Conservation (phyloP, 2,329 filamentous ascomycete genomes). For the Orbilia ellipsospora region DNA sequence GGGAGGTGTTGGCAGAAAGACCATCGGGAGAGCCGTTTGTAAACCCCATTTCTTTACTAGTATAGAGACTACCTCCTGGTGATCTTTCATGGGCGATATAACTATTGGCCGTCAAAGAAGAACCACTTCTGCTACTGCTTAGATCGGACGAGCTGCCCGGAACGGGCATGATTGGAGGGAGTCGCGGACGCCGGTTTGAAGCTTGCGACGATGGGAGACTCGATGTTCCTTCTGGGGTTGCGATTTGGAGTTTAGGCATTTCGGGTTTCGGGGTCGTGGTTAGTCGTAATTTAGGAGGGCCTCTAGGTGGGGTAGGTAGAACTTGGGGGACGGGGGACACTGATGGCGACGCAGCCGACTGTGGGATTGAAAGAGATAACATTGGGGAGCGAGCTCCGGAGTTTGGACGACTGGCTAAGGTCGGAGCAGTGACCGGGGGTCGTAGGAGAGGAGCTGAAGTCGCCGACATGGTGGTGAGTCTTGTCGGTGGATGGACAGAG, state of each 20-base stretch:
- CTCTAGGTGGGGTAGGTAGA: slow-evolving; percentile 47
- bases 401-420: slow-evolving; percentile 51
- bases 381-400: slow-evolving; percentile 53
- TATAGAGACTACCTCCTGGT: slow-evolving; percentile 48
- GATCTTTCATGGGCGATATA: slow-evolving; percentile 49
- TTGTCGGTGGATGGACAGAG: slow-evolving; percentile 35
- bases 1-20: slow-evolving; percentile 42
- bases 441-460: slow-evolving; percentile 54
- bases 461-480: slow-evolving; percentile 53
- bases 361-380: slow-evolving; percentile 57
- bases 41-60: slow-evolving; percentile 46
- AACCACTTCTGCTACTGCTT: slow-evolving; percentile 21
- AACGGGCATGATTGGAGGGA: slow-evolving; percentile 40
- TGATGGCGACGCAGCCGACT: slow-evolving; percentile 40
- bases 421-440: slow-evolving; percentile 47
- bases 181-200: slow-evolving; percentile 36
- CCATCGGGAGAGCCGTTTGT: slow-evolving; percentile 52
- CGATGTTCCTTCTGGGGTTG: slow-evolving; percentile 42
- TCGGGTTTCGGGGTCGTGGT: slow-evolving; percentile 57
- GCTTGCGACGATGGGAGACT: slow-evolving; percentile 52
- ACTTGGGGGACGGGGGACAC: slow-evolving; percentile 49
- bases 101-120: slow-evolving; percentile 39
- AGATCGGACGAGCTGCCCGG: slow-evolving; percentile 43
- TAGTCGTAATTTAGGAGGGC: slow-evolving; percentile 58
- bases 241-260: slow-evolving; percentile 50